A percentile compares a stretch with the other conserved stretches of the same genome.
phyloP scores from a whole-genome alignment of 2,329 filamentous ascomycete genomes.

The Fusarium liriodendri region DNA sequence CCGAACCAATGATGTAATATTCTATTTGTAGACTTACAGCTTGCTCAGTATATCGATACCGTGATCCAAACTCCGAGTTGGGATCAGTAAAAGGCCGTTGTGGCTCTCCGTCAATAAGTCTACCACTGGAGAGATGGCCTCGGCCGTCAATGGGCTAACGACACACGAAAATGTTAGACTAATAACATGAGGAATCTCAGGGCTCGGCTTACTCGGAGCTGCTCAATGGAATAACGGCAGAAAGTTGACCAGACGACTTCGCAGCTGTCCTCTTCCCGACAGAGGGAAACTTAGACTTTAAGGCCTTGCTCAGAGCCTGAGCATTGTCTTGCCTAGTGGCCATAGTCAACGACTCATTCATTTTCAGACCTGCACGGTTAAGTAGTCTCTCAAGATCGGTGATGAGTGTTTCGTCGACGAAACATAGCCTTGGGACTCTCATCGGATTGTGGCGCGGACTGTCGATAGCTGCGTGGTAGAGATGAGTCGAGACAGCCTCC shows the following conservation, averaged over 20 bases:
- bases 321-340: background rate
- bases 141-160: background rate
- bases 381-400: background rate
- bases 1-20: background rate
- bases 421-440: background rate
- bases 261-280: background rate
- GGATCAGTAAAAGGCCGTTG: background rate
- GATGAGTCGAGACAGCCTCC: background rate
- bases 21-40: background rate
- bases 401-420: background rate
- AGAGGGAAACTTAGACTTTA: background rate
- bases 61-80: background rate
- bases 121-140: background rate
- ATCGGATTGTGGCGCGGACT: background rate
- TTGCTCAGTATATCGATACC: background rate
- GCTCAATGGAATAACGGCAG: background rate
- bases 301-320: background rate
- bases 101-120: background rate
- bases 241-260: background rate
- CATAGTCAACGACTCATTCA: background rate
- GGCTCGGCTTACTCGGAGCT: background rate
- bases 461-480: background rate
- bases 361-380: background rate
- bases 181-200: fast-evolving
- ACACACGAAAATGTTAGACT: background rate